Percentiles rank a stretch among this genome's conserved stretches.
phyloP scores from a whole-genome alignment of 768 basidiomycete genomes.

The Pseudohyphozyma bogoriensis region DNA sequence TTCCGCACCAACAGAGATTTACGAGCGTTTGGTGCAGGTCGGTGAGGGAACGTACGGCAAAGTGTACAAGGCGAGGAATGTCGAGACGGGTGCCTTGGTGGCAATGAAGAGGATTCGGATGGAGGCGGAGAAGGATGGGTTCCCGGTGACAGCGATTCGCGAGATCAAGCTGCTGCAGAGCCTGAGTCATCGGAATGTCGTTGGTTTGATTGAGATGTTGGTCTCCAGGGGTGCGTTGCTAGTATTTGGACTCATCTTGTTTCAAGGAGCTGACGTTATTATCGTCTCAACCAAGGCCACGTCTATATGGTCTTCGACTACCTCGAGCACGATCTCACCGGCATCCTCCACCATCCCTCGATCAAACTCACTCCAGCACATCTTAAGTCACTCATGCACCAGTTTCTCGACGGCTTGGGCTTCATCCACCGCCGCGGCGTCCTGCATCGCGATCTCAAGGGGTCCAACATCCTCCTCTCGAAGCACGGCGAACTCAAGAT shows the following conservation, averaged over 20 bases:
- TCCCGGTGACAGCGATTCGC: slow-evolving; percentile 96
- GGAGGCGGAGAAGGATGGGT: slow-evolving; percentile 95
- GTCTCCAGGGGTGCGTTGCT: slow-evolving; percentile 70
- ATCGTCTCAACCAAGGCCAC: slow-evolving; percentile 50
- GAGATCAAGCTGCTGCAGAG: slow-evolving; percentile 96
- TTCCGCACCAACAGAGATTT: slow-evolving; percentile 42
- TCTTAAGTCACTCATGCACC: slow-evolving; percentile 86
- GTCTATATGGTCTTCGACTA: slow-evolving; percentile 99
- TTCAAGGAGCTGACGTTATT: not conserved
- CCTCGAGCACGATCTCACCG: slow-evolving; percentile 96
- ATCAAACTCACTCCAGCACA: slow-evolving; percentile 74
- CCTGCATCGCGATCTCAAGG: slow-evolving; percentile 97
- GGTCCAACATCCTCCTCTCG: slow-evolving; percentile 92
- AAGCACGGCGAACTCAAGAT: slow-evolving; percentile 87
- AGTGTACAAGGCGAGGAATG: slow-evolving; percentile 89
- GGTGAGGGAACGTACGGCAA: slow-evolving; percentile 99
- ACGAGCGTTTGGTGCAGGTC: slow-evolving; percentile 81
- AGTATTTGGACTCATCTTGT: not conserved
- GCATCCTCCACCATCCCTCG: slow-evolving; percentile 80
- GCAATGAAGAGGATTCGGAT: slow-evolving; percentile 94
- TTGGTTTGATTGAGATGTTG: slow-evolving; percentile 94
- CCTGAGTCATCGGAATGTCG: slow-evolving; percentile 76
- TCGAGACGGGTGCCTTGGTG: slow-evolving; percentile 61
- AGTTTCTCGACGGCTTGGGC: slow-evolving; percentile 88
- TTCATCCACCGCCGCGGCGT: slow-evolving; percentile 94